Conservation (phyloP, 2,329 filamentous ascomycete species). For the Fonsecaea nubica region DNA sequence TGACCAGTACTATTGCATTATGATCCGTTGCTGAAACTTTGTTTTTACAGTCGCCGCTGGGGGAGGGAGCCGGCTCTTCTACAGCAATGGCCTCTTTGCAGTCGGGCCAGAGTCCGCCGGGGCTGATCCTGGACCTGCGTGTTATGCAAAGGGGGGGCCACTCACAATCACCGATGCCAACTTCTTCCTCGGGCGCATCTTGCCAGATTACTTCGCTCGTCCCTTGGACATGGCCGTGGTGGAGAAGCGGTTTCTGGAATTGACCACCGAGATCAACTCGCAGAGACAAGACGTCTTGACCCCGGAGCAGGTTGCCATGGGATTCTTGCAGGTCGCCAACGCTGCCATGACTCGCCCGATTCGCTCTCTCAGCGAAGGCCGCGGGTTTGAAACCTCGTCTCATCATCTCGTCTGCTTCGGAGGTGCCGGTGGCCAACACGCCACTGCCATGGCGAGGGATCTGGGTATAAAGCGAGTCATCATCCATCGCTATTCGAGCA, state of each 20-base stretch:
- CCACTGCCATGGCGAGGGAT: conserved; percentile 50
- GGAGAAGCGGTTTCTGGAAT: conserved; percentile 50
- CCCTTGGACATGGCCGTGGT: conserved; percentile 56
- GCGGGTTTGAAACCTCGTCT: conserved; percentile 41
- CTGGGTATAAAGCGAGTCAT: conserved; percentile 52
- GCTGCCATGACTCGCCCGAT: conserved; percentile 50
- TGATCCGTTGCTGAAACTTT: too few species aligned
- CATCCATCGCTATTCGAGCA: conserved; percentile 49
- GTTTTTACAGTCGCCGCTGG: conserved; percentile 61
- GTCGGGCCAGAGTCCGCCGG: conserved; percentile 89
- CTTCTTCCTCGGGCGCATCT: conserved; percentile 74
- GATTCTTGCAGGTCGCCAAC: conserved; percentile 52
- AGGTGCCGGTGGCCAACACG: conserved; percentile 50
- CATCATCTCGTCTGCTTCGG: conserved; percentile 45
- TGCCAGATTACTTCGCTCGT: conserved; percentile 79
- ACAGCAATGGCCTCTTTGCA: conserved; percentile 83
- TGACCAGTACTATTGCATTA: too few species aligned
- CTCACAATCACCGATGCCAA: conserved; percentile 95
- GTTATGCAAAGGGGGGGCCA: conserved; percentile 87
- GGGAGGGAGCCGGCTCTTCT: conserved; percentile 69
- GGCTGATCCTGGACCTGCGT: conserved; percentile 87
- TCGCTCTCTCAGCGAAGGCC: conserved; percentile 42
- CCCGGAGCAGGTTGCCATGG: conserved; percentile 48
- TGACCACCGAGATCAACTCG: conserved; percentile 54
- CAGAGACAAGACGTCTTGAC: conserved; percentile 41